Percentiles rank a stretch among this genome's conserved stretches.
phyloP scores from a whole-genome alignment of 2,329 filamentous ascomycete genomes.

The Colletotrichum simmondsii region DNA sequence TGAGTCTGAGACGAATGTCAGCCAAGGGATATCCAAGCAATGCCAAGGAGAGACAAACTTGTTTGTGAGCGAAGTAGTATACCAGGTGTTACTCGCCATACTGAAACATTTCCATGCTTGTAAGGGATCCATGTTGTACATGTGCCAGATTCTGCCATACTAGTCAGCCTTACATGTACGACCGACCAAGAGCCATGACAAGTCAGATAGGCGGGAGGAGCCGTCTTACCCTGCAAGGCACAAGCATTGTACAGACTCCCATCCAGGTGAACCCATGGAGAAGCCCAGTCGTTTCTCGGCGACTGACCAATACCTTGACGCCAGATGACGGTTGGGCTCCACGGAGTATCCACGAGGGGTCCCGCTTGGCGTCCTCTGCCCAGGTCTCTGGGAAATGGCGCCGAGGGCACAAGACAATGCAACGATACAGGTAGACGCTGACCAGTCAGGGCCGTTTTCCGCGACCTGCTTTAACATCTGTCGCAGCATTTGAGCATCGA shows the following conservation, averaged over 20 bases:
- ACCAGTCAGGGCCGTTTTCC: constrained; percentile 36
- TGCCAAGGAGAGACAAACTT: background rate
- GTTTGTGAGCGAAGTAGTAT: constrained; percentile 23
- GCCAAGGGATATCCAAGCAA: background rate
- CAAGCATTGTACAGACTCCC: constrained; percentile 33
- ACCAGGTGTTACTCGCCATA: constrained; percentile 32
- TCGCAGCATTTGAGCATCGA: constrained; percentile 18
- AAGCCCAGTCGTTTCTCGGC: constrained; percentile 33
- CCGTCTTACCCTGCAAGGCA: constrained; percentile 30
- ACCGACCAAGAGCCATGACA: background rate
- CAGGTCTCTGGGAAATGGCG: constrained; percentile 29
- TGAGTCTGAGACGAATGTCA: constrained; percentile 3
- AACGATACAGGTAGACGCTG: constrained; percentile 31
- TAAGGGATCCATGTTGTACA: constrained; percentile 35
- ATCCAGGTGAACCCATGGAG: constrained; percentile 28
- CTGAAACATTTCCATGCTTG: constrained; percentile 35
- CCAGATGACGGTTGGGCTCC: constrained; percentile 29
- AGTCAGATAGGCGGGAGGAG: background rate
- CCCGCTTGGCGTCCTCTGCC: constrained; percentile 26
- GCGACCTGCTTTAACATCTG: constrained; percentile 32
- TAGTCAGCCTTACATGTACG: constrained; percentile 7
- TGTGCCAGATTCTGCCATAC: constrained; percentile 30
- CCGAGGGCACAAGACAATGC: constrained; percentile 31
- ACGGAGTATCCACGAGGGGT: constrained; percentile 28
- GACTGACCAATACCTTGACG: constrained; percentile 31